A percentile compares a stretch with the other conserved stretches of the same genome.
phyloP scores from a whole-genome alignment of 1,139 yeast genomes.

The Yamadazyma membranifaciens region DNA sequence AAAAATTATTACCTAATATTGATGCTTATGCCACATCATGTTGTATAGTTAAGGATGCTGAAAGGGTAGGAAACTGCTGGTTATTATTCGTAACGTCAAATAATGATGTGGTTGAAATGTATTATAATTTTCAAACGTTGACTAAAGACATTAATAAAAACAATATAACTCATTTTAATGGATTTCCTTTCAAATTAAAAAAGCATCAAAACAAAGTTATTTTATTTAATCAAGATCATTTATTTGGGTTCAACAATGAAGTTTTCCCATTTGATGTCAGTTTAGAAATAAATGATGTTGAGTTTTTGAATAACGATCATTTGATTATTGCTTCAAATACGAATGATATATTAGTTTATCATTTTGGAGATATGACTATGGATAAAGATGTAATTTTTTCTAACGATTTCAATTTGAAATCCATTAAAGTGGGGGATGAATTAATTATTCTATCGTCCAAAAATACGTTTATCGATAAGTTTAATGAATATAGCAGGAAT shows the following conservation, averaged over 20 bases:
- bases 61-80: constrained; percentile 10
- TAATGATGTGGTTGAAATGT: constrained; percentile 15
- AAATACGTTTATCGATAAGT: constrained; percentile 14
- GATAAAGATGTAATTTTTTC: constrained; percentile 16
- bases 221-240: constrained; percentile 13
- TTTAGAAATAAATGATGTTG: constrained; percentile 13
- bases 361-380: constrained; percentile 6
- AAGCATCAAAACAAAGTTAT: constrained; percentile 10
- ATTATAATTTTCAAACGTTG: constrained; percentile 10
- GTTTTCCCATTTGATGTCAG: constrained; percentile 4
- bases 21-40: constrained; percentile 11
- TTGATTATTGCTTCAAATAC: constrained; percentile 9
- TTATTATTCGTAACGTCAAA: constrained; percentile 16
- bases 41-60: constrained; percentile 7
- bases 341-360: constrained; percentile 12
- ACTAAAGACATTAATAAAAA: constrained; percentile 5
- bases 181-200: constrained; percentile 17
- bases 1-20: constrained; percentile 4
- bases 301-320: constrained; percentile 9
- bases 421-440: constrained; percentile 12
- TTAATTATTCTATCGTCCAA: constrained; percentile 20
- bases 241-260: constrained; percentile 12
- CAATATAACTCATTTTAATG: constrained; percentile 11
- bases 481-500: constrained; percentile 16
- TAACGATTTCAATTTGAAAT: constrained; percentile 16